These are phyloP conservation scores for Chytriomyces sp. DNA, from an alignment of 192 early-diverging fungal genomes.

Conservation along the genomic window DNA sequence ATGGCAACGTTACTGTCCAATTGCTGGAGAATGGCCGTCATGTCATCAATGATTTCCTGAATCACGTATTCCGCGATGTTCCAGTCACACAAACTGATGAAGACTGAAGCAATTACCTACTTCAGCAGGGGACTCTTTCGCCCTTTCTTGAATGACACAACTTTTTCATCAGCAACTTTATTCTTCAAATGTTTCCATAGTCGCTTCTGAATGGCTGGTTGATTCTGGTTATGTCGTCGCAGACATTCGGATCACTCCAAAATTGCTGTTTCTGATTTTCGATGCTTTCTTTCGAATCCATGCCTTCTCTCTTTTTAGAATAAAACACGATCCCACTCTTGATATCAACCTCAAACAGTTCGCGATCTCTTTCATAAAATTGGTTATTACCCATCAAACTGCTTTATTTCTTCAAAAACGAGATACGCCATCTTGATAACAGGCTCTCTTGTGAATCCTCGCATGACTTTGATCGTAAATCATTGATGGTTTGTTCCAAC, in stretches of 20 bases:
- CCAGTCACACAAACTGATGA: background rate
- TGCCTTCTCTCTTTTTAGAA: background rate
- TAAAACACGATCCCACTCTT: background rate
- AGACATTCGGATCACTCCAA: background rate
- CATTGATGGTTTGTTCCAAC: slow-evolving; percentile 2
- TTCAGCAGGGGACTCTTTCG: no score
- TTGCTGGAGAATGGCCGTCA: background rate
- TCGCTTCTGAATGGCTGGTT: background rate
- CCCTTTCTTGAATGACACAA: background rate
- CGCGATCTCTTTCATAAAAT: background rate
- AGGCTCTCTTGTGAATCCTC: background rate
- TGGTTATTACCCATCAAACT: background rate
- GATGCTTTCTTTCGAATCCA: background rate
- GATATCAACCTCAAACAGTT: background rate
- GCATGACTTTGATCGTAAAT: background rate
- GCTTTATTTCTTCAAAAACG: background rate
- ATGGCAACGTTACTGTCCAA: background rate
- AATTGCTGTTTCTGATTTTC: background rate
- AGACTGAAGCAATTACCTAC: background rate
- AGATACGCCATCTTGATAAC: background rate
- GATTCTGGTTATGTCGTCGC: background rate
- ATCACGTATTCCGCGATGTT: background rate
- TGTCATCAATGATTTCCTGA: background rate
- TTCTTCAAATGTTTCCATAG: background rate
- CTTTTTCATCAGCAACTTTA: background rate